Base-by-base conservation (phyloP, 1,284 basidiomycete species). In the Rhizoctonia solani region DNA sequence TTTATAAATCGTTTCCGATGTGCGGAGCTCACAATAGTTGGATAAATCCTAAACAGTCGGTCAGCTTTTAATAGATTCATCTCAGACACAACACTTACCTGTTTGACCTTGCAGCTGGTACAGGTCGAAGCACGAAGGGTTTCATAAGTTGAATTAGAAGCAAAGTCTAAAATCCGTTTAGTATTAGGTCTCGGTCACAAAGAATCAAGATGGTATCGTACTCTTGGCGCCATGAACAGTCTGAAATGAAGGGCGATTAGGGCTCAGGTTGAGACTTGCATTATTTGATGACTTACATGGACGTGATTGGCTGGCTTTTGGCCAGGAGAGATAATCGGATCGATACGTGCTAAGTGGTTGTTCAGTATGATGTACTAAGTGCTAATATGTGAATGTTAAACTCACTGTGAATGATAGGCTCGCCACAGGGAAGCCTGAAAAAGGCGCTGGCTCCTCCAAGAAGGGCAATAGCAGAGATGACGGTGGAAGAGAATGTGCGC, bases 281-380 rank as follows among this genome's bases (percentile, higher is more conserved):
- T n/a, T n/a, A n/a, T n/a, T n/a, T n/a, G n/a, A n/a, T n/a, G 65
- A 80, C 54, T 53, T 54, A 79, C 78, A 69, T 82, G 80, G 25
- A 79, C 76, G 68, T 81, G 79, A 52, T 79, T 74, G 1, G 79
- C 79, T 1, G 78, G 78, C 3, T 74, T 72, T 11, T 69, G 65
- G 23, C 77, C 78, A 3, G 81, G 80, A 16, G 73, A 75, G 41
- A 82, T 75, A 68, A 83, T 80, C 21, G 81, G 79, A 68, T 83
- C 81, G 34, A 80, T 72, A 42, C 82, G 78, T 61, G 81, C 80
- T 66, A 25, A n/a, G 19, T n/a, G 41, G 19, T 6, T 19, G 8
- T 11, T 9, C 44, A 46, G 19, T 14, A 14, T 19, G n/a, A 16
- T 8, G 37, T 8, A 8, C 8, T 14, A 46, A 6, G 8, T 21